Percentiles rank a stretch among this genome's conserved stretches.
phyloP scores from a whole-genome alignment of 768 basidiomycete species.

The Pulveroboletus ravenelii region DNA sequence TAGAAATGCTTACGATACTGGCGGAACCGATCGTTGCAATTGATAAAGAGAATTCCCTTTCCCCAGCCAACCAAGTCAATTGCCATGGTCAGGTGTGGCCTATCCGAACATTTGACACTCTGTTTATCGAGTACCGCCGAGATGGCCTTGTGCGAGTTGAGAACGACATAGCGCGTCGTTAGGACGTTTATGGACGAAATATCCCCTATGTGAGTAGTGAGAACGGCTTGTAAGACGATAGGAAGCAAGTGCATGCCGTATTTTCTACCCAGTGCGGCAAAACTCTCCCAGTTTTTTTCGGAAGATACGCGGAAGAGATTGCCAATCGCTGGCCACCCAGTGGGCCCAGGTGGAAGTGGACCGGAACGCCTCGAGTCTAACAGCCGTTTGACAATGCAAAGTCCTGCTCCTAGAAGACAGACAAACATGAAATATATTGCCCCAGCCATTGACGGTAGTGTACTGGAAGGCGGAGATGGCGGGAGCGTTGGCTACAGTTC shows the following conservation, averaged over 20 bases:
- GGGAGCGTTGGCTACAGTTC: too few relatives aligned
- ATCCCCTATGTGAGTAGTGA: constrained; percentile 26
- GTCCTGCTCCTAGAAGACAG: constrained; percentile 16
- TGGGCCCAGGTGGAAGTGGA: constrained; percentile 20
- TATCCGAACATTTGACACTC: constrained; percentile 46
- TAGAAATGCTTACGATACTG: constrained; percentile 14
- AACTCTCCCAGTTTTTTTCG: constrained; percentile 47
- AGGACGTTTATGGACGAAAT: constrained; percentile 29
- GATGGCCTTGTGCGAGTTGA: constrained; percentile 43
- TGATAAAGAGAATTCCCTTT: constrained; percentile 2
- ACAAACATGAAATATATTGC: neutral
- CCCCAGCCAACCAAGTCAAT: constrained; percentile 18
- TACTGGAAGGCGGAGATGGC: neutral
- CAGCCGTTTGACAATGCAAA: constrained; percentile 5
- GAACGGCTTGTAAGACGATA: neutral
- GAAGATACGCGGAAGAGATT: constrained; percentile 51
- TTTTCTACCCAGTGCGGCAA: constrained; percentile 47
- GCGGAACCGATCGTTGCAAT: constrained; percentile 11
- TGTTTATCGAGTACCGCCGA: constrained; percentile 50
- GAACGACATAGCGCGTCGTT: constrained; percentile 44
- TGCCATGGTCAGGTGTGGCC: constrained; percentile 18
- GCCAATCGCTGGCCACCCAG: constrained; percentile 41
- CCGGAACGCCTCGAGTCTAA: neutral
- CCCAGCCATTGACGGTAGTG: neutral
- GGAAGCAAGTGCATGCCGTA: constrained; percentile 37